Evolutionary conservation across 169 alveolate species (phyloP), one percentile per base, ranked within the genome.

Genomic region (Cryptosporidium bovis): DNA sequence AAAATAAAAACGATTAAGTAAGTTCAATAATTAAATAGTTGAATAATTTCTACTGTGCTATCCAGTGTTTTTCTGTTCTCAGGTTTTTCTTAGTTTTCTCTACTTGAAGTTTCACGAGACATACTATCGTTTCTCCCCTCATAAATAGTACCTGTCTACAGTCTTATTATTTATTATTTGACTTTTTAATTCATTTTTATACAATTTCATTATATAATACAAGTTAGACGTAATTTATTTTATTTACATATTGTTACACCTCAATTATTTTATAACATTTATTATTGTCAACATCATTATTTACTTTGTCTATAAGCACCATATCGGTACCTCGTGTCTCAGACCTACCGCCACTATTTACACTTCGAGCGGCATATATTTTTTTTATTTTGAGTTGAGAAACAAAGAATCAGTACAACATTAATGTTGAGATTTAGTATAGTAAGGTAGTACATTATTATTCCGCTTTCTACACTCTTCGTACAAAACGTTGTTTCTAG

Each of bases 71-170:
- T 5, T 53, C 55, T 7, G 20, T 53, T 53, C 1, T 5, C 33
- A 53, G 12, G 20, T 13, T 65, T 65, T 24, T 24, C 27, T 24
- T 24, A 24, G 27, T 40, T 34, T 36, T n/a, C 16, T 65, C 10
- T 16, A n/a, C 27, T 18, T 65, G 18, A 31, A 34, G 31, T 2
- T 33, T 67, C 8, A 67, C 48, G 82, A 67, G 82, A 67, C 82
- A 67, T 16, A 67, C 46, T 67, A 64, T 46, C 82, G 12, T 67
- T 67, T 27, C 50, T 67, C 82, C 82, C 82, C 82, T 67, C 82
- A 67, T 67, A 67, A 67, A 48, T 67, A 67, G 48, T 56, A 40
- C 55, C 36, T 67, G 82, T 67, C 82, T 67, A 67, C 51, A 44
- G 1, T 67, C n/a, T 8, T 31, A 27, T 24, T 50, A 44, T 29